Evolutionary conservation across 2,329 filamentous ascomycete species (phyloP), one percentile per base, ranked within the genome.

Genomic region (Neonectria faginata): DNA sequence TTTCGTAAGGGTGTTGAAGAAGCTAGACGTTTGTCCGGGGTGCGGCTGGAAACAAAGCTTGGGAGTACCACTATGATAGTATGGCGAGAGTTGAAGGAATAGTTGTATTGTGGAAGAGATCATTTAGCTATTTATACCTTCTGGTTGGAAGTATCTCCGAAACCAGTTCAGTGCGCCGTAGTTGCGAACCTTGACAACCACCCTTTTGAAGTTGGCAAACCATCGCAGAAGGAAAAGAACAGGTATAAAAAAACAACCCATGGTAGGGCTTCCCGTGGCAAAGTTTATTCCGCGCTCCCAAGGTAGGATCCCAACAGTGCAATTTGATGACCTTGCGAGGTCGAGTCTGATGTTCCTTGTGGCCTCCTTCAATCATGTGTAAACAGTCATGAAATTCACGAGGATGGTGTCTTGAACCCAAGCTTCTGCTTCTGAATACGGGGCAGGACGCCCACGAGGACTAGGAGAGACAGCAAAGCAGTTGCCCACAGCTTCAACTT

Each of bases 371-470:
- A 18, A 18, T 42, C 33, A n/a, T 14, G 27, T 41, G 31, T 29
- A 39, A 33, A 25, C 25, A 6, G 25, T 25, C 25, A 25, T 25
- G 25, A 25, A 25, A 25, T 16, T 68, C 44, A 73, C 52, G 59
- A 60, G 20, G 45, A 56, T 42, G 65, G 66, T 12, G 61, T 66
- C 51, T 68, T 67, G 57, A 80, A 73, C 1, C 93, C 92, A 62
- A 97, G 83, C 83, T 98, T 98, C 67, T 88, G 86, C 81, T 91
- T 88, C 83, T 93, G 92, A 66, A 97, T 89, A 67, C 95, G 87
- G 8, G 94, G 91, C 63, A 91, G 84, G 16, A 97, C 80, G 0
- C 96, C 95, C 20, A 88, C 72, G 10, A 96, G 74, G 31, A 93
- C 82, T 41, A 97, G 76, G 12, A 90, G 81, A 5, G 85, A 82